Percentiles rank a stretch among this genome's conserved stretches.
These are phyloP conservation scores for Linderina pennispora DNA, from an alignment of 192 early-diverging fungal species.

Conservation along the genomic window DNA sequence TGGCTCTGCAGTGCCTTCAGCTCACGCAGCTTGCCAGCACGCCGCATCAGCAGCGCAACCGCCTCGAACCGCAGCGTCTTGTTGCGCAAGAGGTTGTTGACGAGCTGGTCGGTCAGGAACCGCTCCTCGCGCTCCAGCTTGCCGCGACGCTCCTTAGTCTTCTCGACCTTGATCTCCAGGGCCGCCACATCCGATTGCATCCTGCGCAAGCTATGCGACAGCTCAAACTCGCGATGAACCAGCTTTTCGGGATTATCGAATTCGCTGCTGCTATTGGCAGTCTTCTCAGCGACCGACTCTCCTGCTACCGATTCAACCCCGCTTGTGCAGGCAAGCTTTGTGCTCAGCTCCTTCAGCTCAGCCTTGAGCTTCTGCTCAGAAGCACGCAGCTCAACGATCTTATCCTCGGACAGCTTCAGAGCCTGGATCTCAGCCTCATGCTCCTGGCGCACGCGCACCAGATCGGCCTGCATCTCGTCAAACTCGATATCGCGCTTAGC, in stretches of 20 bases:
- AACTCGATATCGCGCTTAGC: conserved; percentile 12
- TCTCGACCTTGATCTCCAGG: conserved; percentile 9
- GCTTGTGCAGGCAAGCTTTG: background rate
- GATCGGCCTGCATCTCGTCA: conserved; percentile 11
- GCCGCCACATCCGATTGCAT: conserved; percentile 3
- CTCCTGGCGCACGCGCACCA: conserved; percentile 1
- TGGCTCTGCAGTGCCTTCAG: conserved; percentile 12
- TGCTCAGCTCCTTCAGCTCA: background rate
- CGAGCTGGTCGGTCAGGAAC: conserved; percentile 19
- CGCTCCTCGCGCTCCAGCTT: conserved; percentile 29
- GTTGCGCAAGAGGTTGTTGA: conserved; percentile 24
- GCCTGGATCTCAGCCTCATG: conserved; percentile 2
- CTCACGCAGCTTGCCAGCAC: conserved; percentile 26
- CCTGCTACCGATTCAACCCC: no score
- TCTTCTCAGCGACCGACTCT: no score
- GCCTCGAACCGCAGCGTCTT: conserved; percentile 29
- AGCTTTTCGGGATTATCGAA: conserved; percentile 1
- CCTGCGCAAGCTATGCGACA: conserved; percentile 1
- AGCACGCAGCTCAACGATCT: background rate
- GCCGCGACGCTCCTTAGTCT: conserved; percentile 7
- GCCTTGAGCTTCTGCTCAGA: background rate
- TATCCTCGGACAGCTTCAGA: conserved; percentile 4
- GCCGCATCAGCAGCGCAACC: conserved; percentile 15
- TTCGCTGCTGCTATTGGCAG: no score
- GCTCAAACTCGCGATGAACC: background rate